A percentile compares a stretch with the other conserved stretches of the same genome.
Conservation (phyloP, 2,329 filamentous ascomycete genomes). For the Phaeosphaeria sp. region DNA sequence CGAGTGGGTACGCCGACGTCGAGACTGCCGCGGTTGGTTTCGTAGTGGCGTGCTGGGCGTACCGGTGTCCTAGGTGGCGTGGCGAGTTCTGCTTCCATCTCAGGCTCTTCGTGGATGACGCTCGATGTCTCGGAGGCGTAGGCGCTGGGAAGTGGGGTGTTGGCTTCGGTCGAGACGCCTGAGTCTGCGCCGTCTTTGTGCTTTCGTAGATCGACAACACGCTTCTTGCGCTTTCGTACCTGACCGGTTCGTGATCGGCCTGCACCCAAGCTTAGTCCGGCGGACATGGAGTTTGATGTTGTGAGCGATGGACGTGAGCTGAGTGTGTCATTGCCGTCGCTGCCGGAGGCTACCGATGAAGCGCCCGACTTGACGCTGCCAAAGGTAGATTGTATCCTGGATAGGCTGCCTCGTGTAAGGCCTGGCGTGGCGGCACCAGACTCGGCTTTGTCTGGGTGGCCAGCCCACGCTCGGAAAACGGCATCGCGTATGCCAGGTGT, state of each 20-base stretch:
- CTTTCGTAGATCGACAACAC: constrained; percentile 81
- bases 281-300: constrained; percentile 63
- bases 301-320: constrained; percentile 73
- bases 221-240: constrained; percentile 80
- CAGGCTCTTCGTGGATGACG: constrained; percentile 42
- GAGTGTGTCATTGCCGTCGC: constrained; percentile 55
- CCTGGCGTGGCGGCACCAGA: constrained; percentile 51
- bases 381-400: constrained; percentile 54
- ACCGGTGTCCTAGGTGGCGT: constrained; percentile 42
- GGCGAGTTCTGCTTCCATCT: constrained; percentile 38
- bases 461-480: constrained; percentile 91
- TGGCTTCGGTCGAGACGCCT: constrained; percentile 60
- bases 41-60: constrained; percentile 28
- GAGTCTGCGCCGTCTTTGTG: constrained; percentile 60
- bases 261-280: constrained; percentile 69
- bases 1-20: constrained; percentile 35
- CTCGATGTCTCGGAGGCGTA: constrained; percentile 64
- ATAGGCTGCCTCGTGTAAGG: constrained; percentile 53
- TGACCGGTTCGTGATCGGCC: constrained; percentile 66
- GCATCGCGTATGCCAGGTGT: constrained; percentile 90
- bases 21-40: constrained; percentile 31
- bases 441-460: constrained; percentile 74
- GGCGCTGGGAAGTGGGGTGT: constrained; percentile 59
- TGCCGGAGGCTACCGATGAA: constrained; percentile 45
- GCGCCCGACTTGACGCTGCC: constrained; percentile 56